Percentiles rank a stretch among this genome's conserved stretches.
These are phyloP conservation scores for Diplosphaera chodatii DNA, from an alignment of 139 green algal genomes.

Conservation along the genomic window DNA sequence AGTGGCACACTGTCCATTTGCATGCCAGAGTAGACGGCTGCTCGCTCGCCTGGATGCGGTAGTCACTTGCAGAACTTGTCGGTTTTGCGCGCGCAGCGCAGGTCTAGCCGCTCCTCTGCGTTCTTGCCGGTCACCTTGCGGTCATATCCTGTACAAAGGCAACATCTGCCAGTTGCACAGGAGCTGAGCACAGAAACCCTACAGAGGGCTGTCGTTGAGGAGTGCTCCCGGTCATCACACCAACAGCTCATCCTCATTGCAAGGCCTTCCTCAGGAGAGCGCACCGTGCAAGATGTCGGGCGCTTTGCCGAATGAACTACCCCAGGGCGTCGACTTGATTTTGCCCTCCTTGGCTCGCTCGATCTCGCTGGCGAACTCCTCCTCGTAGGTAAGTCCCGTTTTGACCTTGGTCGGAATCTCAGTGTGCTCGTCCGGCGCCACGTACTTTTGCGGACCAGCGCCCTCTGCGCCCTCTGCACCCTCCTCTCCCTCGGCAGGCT, in stretches of 20 bases:
- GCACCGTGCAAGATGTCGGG: conserved; percentile 46
- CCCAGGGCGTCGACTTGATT: conserved; percentile 43
- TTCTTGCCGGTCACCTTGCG: conserved; percentile 46
- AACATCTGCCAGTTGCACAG: no score
- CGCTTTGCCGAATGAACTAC: conserved; percentile 15
- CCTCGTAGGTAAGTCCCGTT: conserved; percentile 38
- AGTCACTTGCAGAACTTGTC: conserved; percentile 48
- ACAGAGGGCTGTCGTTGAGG: no score
- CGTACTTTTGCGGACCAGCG: background rate
- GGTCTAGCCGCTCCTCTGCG: conserved; percentile 48
- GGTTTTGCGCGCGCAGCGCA: conserved; percentile 40
- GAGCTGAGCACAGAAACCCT: no score
- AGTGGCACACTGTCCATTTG: no score
- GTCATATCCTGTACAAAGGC: conserved; percentile 35
- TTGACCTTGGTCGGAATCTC: conserved; percentile 26
- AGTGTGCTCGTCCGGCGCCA: conserved; percentile 14
- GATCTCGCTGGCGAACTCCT: conserved; percentile 54
- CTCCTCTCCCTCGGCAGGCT: conserved; percentile 11
- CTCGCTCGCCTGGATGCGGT: no score
- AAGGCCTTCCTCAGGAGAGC: background rate
- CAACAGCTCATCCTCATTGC: no score
- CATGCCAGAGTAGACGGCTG: no score
- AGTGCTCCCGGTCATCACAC: no score
- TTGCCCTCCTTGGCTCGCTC: conserved; percentile 33
- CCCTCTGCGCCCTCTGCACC: conserved; percentile 12